Percentiles rank a stretch among this genome's conserved stretches.
Conservation (phyloP, 2,329 filamentous ascomycete genomes). For the Scedosporium dehoogii region DNA sequence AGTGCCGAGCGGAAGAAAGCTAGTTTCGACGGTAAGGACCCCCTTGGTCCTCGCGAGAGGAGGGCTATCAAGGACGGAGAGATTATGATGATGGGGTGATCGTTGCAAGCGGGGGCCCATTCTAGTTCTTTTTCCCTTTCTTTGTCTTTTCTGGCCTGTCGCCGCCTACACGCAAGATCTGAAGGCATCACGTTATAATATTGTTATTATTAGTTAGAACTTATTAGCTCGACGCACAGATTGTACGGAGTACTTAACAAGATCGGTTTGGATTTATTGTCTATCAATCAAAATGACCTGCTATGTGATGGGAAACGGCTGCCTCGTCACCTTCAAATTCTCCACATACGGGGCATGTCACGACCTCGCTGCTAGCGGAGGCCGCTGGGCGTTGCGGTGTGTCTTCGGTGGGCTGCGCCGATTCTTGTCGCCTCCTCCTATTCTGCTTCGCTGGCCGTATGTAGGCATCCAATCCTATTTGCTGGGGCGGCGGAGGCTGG, state of each 20-base stretch:
- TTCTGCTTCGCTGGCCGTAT: constrained; percentile 28
- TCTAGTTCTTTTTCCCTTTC: neutral
- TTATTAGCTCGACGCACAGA: neutral
- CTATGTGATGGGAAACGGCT: constrained; percentile 59
- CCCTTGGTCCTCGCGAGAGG: neutral
- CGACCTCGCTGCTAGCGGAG: constrained; percentile 2
- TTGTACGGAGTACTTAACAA: neutral
- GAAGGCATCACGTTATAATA: neutral
- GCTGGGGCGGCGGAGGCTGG: constrained; percentile 26
- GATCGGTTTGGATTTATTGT: neutral
- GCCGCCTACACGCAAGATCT: neutral
- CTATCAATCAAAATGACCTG: constrained; percentile 36
- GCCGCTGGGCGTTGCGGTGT: neutral
- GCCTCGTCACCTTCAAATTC: constrained; percentile 58
- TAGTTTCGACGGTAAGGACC: neutral
- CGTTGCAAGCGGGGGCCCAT: neutral
- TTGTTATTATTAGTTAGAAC: neutral
- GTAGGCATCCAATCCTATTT: constrained; percentile 39
- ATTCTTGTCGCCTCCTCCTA: constrained; percentile 9
- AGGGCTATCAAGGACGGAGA: neutral
- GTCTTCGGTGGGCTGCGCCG: neutral
- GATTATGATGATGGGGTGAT: neutral
- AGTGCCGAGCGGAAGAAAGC: neutral
- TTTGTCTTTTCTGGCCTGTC: neutral
- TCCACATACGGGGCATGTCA: constrained; percentile 55